phyloP scores from a whole-genome alignment of 768 basidiomycete species.

The Tricholoma furcatifolium region DNA sequence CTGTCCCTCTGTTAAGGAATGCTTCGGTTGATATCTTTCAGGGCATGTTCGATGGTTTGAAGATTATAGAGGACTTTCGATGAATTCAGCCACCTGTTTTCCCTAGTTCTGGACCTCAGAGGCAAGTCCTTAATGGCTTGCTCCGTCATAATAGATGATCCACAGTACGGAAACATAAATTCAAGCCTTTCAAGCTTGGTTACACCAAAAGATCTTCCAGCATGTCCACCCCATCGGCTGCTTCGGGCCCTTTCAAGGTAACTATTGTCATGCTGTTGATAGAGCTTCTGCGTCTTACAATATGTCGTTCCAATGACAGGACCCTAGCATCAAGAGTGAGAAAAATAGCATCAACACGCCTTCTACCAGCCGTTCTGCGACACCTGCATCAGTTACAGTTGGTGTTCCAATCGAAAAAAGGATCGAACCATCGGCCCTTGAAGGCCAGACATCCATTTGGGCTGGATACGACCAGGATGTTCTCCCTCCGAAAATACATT shows the following conservation, averaged over 20 bases:
- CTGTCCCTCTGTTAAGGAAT: neutral
- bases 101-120: neutral
- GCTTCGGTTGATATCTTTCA: neutral
- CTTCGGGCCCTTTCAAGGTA: neutral
- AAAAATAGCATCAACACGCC: neutral
- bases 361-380: neutral
- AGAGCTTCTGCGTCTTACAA: neutral
- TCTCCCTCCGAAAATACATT: constrained; percentile 52
- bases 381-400: neutral
- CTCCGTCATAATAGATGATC: neutral
- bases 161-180: neutral
- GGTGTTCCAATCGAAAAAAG: constrained; percentile 20
- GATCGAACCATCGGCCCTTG: constrained; percentile 16
- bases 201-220: neutral
- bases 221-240: neutral
- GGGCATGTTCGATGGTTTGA: neutral
- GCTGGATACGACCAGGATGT: constrained; percentile 51
- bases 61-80: neutral
- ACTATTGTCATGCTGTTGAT: neutral
- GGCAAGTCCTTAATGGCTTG: too few relatives aligned
- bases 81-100: neutral
- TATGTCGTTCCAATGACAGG: neutral
- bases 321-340: neutral
- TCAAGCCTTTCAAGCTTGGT: neutral
- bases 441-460: constrained; percentile 41